Evolutionary conservation across 2,329 filamentous ascomycete species (phyloP).

Genomic region (Coniochaeta sp.): DNA sequence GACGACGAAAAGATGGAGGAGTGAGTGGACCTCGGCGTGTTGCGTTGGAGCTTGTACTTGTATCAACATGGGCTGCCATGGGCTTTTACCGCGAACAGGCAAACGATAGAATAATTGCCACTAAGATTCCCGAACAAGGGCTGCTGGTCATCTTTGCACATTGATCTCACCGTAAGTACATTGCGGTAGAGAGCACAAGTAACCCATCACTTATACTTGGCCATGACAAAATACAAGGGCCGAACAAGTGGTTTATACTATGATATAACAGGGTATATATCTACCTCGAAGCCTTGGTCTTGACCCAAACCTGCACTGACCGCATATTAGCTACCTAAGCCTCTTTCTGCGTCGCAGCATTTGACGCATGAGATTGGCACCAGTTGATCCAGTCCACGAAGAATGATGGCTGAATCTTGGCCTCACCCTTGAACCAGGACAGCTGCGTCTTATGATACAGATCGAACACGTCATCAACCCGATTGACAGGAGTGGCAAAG

Average conservation of each 20-base stretch:
- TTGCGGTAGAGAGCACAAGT: not conserved
- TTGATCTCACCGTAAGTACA: not conserved
- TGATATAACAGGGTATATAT: not conserved
- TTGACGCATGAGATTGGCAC: conserved; percentile 28
- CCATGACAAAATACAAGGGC: not conserved
- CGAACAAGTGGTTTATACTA: not conserved
- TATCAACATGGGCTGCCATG: conserved; percentile 1
- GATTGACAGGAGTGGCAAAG: conserved; percentile 37
- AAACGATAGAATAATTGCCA: conserved; percentile 1
- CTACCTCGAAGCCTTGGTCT: not conserved
- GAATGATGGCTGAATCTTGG: conserved; percentile 56
- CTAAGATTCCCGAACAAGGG: not conserved
- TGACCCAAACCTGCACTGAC: not conserved
- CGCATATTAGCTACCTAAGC: not conserved
- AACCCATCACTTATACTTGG: not conserved
- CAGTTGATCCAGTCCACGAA: conserved; percentile 71
- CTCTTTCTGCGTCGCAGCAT: not conserved
- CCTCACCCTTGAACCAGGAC: conserved; percentile 50
- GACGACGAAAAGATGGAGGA: conserved; percentile 85
- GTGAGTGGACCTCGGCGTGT: conserved; percentile 33
- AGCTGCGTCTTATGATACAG: conserved; percentile 59
- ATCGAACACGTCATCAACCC: conserved; percentile 47
- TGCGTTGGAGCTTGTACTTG: conserved; percentile 2
- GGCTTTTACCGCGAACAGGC: not conserved
- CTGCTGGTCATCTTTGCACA: not conserved